Base-by-base conservation (phyloP, 495 filamentous ascomycete genomes). In the Aspergillus biplanus region DNA sequence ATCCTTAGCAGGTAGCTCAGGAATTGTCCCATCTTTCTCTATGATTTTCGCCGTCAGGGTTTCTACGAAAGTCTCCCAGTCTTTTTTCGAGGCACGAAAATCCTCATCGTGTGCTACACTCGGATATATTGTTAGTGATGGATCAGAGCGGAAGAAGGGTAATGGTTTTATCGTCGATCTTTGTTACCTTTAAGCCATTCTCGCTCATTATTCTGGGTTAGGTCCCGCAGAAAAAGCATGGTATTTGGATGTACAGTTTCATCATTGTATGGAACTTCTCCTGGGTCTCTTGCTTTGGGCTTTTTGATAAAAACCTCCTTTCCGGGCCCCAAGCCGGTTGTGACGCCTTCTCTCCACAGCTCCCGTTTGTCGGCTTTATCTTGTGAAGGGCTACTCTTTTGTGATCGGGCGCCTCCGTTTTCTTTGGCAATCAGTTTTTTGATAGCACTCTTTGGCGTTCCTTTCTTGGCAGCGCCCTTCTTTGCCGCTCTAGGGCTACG, bases 1-100 rank as follows among this genome's bases (percentile, higher is more conserved):
- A 71, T 97, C 92, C 68, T 93, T 92, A 33, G 86, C 78, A 7
- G 92, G 92, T 32, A 96, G 78, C 64, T 94, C 91, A 0, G 92
- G 92, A 61, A 97, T 85, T 7, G 91, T 96, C 18, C 86, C 80
- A 69, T 97, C 92, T 34, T 79, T 77, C 53, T 87, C 86, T 18
- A 82, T 78, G 62, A 97, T 84, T 70, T 88, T 88, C 59, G 87
- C 77, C 7, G 89, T 89, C 27, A 95, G 72, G 44, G 78, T 77
- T 59, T 88, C 89, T 32, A 92, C 84, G 64, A 90, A 97, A 16
- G 83, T 83, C 42, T 90, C 86, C 79, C 89, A 96, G 66, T 97
- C 91, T 58, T 88, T 87, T 62, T 92, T 84, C 5, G 91, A 83
- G 61, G 86, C 80, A 62, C 92, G 86, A 74, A 88, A 96, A 66